These are phyloP conservation scores for Aspergillus viridinutans DNA, from an alignment of 2,329 filamentous ascomycete genomes.

Conservation along the genomic window DNA sequence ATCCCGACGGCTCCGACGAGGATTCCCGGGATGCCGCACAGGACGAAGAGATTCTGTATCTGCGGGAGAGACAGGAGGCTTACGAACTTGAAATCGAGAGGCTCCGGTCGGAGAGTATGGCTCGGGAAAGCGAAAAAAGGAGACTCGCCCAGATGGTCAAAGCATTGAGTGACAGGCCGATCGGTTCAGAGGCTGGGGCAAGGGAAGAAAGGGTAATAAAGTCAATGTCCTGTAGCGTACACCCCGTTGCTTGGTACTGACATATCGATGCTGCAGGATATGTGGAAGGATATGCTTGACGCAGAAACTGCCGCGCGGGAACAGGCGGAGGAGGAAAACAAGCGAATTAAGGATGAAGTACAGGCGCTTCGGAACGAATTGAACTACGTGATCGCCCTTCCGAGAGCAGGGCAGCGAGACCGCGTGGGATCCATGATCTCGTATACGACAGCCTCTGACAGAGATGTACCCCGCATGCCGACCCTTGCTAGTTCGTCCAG, in stretches of 20 bases:
- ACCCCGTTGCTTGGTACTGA: constrained; percentile 6
- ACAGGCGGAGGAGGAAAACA: constrained; percentile 85
- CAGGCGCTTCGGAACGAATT: constrained; percentile 58
- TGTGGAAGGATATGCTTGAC: constrained; percentile 92
- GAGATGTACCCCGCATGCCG: constrained; percentile 34
- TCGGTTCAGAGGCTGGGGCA: constrained; percentile 48
- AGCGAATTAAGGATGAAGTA: constrained; percentile 76
- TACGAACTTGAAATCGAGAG: constrained; percentile 81
- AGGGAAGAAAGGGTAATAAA: constrained; percentile 44
- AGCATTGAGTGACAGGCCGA: constrained; percentile 52
- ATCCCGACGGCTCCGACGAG: constrained; percentile 40
- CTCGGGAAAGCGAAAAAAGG: constrained; percentile 78
- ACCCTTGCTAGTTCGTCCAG: constrained; percentile 56
- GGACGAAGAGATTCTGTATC: constrained; percentile 79
- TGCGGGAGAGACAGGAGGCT: constrained; percentile 80
- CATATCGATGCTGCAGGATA: constrained; percentile 53
- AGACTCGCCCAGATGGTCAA: constrained; percentile 78
- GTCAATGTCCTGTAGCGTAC: not conserved
- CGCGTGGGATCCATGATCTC: constrained; percentile 37
- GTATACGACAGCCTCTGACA: constrained; percentile 34
- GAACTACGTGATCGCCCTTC: constrained; percentile 24
- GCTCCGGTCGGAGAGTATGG: constrained; percentile 70
- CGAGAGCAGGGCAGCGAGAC: constrained; percentile 29
- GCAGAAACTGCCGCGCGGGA: constrained; percentile 86
- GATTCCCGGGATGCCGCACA: constrained; percentile 51